phyloP scores from a whole-genome alignment of 306 rosid genomes.

The Crotalaria pallida region DNA sequence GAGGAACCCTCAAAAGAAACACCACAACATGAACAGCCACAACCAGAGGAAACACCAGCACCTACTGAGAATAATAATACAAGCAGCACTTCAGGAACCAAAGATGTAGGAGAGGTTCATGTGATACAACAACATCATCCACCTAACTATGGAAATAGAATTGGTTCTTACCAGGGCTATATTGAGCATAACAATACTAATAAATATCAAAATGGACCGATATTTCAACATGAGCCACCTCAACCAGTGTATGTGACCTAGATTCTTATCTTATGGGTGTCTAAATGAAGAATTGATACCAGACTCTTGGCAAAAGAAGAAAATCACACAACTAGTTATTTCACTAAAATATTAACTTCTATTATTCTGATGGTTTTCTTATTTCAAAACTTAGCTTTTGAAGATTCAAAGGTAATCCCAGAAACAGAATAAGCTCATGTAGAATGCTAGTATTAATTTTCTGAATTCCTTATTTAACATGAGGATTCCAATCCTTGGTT shows the following conservation, averaged over 20 bases:
- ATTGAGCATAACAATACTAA: conserved; percentile 33
- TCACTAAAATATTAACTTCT: background rate
- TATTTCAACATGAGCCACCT: conserved; percentile 15
- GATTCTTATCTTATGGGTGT: conserved; percentile 51
- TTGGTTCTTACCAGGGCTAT: conserved; percentile 29
- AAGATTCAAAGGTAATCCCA: background rate
- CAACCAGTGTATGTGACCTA: conserved; percentile 42
- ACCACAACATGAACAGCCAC: conserved; percentile 27
- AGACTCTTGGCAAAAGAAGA: conserved; percentile 13
- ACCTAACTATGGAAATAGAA: conserved; percentile 36
- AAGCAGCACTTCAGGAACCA: conserved; percentile 21
- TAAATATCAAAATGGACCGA: conserved; percentile 36
- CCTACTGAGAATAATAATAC: conserved; percentile 31
- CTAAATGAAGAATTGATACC: conserved; percentile 41
- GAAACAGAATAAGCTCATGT: background rate
- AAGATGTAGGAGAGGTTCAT: conserved; percentile 44
- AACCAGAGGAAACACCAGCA: conserved; percentile 26
- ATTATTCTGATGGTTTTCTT: background rate
- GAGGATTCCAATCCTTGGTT: background rate
- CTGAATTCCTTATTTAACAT: background rate
- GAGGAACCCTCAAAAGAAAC: conserved; percentile 34
- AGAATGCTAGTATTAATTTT: background rate
- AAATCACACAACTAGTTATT: conserved; percentile 4
- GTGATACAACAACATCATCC: conserved; percentile 38
- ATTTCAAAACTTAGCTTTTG: background rate